Evolutionary conservation across 2,329 filamentous ascomycete species (phyloP).

Genomic region (Bipolaris sorokiniana): DNA sequence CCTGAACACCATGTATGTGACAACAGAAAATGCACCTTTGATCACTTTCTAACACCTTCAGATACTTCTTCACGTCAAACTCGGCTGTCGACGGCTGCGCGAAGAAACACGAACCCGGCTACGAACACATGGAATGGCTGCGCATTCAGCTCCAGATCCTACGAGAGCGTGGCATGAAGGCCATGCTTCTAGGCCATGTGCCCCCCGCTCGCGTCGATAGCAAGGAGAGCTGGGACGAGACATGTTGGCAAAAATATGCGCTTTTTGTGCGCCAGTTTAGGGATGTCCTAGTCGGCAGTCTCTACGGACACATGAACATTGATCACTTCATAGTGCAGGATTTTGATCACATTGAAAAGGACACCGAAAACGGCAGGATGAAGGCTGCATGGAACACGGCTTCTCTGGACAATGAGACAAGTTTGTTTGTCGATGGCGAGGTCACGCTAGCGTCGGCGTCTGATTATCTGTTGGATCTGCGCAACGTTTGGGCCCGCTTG

Average conservation of each 20-base stretch:
- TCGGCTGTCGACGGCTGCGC: conserved; percentile 91
- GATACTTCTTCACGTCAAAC: conserved; percentile 92
- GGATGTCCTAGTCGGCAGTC: conserved; percentile 78
- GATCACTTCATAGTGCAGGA: conserved; percentile 97
- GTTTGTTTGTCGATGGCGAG: conserved; percentile 51
- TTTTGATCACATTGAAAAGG: conserved; percentile 73
- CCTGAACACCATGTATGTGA: conserved; percentile 77
- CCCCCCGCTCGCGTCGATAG: conserved; percentile 84
- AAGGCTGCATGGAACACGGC: conserved; percentile 21
- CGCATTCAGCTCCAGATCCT: conserved; percentile 84
- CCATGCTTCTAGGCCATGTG: conserved; percentile 91
- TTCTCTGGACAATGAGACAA: conserved; percentile 38
- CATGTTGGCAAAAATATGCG: conserved; percentile 97
- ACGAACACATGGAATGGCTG: conserved; percentile 95
- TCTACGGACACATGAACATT: conserved; percentile 98
- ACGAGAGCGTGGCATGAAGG: conserved; percentile 86
- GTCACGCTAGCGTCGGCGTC: conserved; percentile 70
- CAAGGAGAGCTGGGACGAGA: conserved; percentile 93
- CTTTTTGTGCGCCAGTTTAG: conserved; percentile 90
- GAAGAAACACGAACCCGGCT: conserved; percentile 80
- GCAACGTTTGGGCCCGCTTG: conserved; percentile 77
- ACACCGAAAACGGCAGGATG: conserved; percentile 54
- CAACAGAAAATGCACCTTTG: no score
- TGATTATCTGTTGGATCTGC: conserved; percentile 79
- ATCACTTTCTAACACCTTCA: conserved; percentile 20